Evolutionary conservation across 257 asterid genomes (phyloP).

Genomic region (Solanum pinnatisectum): DNA sequence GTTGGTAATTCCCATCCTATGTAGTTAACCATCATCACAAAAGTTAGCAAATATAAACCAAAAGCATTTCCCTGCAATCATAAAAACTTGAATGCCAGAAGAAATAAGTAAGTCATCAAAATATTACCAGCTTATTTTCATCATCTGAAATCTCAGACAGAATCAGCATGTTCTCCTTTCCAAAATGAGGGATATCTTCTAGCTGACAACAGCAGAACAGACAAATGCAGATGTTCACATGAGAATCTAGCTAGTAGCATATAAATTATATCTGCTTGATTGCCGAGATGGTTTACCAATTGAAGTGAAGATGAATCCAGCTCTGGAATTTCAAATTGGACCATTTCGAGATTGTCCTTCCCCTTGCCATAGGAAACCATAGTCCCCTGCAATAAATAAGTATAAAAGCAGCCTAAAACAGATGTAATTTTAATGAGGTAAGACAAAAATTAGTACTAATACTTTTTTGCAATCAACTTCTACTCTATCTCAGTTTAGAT

Average conservation of each 20-base stretch:
- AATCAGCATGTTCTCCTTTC: conserved; percentile 22
- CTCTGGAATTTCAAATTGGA: conserved; percentile 70
- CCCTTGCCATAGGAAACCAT: conserved; percentile 14
- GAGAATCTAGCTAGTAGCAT: neutral
- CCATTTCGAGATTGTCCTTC: conserved; percentile 16
- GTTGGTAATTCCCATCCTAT: neutral
- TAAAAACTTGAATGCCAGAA: neutral
- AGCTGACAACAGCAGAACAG: conserved; percentile 21
- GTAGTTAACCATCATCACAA: neutral
- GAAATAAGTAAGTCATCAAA: neutral
- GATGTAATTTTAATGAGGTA: neutral
- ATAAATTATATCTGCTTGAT: neutral
- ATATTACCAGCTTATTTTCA: conserved; percentile 35
- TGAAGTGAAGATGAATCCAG: conserved; percentile 32
- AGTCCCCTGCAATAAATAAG: conserved; percentile 27
- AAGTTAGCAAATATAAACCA: neutral
- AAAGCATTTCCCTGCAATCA: neutral
- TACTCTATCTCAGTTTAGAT: conserved; percentile 8
- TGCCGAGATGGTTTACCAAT: conserved; percentile 23
- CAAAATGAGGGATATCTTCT: conserved; percentile 26
- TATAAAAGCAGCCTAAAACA: neutral
- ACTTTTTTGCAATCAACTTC: conserved; percentile 2
- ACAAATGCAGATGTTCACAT: neutral
- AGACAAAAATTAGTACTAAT: neutral
- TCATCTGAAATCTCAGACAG: conserved; percentile 35